These are phyloP conservation scores for Phytopythium ostracodes DNA, from an alignment of 352 stramenopile species.

Conservation along the genomic window DNA sequence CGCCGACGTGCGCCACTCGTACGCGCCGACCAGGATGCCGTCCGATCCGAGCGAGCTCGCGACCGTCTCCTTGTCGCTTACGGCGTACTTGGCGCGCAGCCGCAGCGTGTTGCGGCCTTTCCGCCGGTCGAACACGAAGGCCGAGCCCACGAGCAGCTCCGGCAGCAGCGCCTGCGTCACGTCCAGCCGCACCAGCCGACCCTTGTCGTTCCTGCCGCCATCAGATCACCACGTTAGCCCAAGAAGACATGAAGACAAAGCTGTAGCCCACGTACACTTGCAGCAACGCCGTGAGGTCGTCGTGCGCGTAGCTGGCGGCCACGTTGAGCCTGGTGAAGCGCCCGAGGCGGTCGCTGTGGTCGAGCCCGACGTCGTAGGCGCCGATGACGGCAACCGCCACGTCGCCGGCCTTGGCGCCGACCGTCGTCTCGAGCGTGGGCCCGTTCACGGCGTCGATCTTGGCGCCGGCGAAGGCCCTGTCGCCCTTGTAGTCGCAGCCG, in stretches of 20 bases:
- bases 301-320: conserved; percentile 51
- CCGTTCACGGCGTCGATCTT: conserved; percentile 82
- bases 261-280: conserved; percentile 83
- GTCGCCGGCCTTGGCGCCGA: conserved; percentile 39
- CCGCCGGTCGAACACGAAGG: conserved; percentile 56
- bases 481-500: conserved; percentile 57
- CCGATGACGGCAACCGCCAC: conserved; percentile 43
- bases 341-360: conserved; percentile 69
- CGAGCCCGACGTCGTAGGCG: conserved; percentile 76
- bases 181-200: conserved; percentile 50
- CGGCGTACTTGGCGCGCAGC: conserved; percentile 43
- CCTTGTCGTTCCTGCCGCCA: conserved; percentile 54
- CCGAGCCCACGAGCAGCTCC: conserved; percentile 56
- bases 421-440: conserved; percentile 59
- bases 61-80: conserved; percentile 45
- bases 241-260: not conserved
- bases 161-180: conserved; percentile 55
- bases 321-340: conserved; percentile 61
- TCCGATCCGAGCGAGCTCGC: conserved; percentile 68
- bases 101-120: conserved; percentile 70
- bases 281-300: conserved; percentile 60
- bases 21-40: conserved; percentile 67
- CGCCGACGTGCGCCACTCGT: conserved; percentile 71
- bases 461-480: conserved; percentile 39
- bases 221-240: not conserved